Base-by-base conservation (phyloP, 371 early-diverging fungal genomes). In the Thermomucor indicae-seudaticae region DNA sequence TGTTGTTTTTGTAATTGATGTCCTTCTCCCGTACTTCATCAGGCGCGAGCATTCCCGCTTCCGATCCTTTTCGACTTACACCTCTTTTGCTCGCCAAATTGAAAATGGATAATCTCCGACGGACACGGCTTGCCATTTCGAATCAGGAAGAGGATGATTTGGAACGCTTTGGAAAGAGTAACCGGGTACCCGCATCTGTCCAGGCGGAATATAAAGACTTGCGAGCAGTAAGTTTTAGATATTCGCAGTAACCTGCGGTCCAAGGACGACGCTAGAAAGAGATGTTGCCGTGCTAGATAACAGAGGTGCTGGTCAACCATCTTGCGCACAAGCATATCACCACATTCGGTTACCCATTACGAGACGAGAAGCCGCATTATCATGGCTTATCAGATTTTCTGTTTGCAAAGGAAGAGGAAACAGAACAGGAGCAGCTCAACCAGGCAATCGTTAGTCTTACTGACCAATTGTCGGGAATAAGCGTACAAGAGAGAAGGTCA, bases 1-100 rank as follows among this genome's bases (percentile, higher is more conserved):
- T 46, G 22, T 19, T 14, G 11, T 31, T 16, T 28, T 48, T 32
- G 24, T 29, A 27, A 14, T 23, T 29, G 6, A 51, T 51, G 7
- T 43, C 12, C 44, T 25, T 46, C 20, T 46, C 19, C 46, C 22
- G 28, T 32, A 45, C 14, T 19, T 42, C 40, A n/a, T n/a, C 35
- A 69, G 75, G 72, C 19, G 75, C 65, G 10, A 69, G 55, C 47
- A 53, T 75, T 44, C 75, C 75, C 44, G 63, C 72, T 10, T 67
- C 75, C 25, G 72, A 69, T 43, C 67, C 75, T 0, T 75, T 75
- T 56, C 65, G 72, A 25, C 40, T 75, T 11, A 69, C 75, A 45
- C 75, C 75, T 8, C 49, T 75, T 5, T 37, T 75, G 16, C 55
- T 75, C 7, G 75, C 75, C 24, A 75, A 71, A 37, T 38, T 69